Evolutionary conservation across 371 early-diverging fungal genomes (phyloP), one percentile per base, ranked within the genome.

Genomic region (Syncephalastrum monosporum): DNA sequence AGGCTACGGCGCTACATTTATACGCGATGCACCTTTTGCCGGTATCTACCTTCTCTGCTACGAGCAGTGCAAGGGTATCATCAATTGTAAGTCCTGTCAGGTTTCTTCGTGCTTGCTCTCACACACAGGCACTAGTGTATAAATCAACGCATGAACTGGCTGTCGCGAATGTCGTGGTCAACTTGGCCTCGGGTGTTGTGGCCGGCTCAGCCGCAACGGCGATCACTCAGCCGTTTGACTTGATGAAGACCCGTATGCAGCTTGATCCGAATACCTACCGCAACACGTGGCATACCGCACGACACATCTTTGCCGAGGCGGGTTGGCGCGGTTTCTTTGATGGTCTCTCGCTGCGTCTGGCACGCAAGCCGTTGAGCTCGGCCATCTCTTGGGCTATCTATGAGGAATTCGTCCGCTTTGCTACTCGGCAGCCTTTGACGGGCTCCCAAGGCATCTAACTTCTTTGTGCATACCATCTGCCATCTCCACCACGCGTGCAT

Each of bases 11-110:
- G 93, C 94, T 3, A 98, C 98, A 5, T 90, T 88, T 27, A 79
- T 95, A 51, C 79, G 97, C 21, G 98, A 98, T 69, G 96, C 96
- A 3, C 98, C 98, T 16, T 87, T 91, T 71, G 95, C 98, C 17
- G 98, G 97, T 10, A 82, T 96, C n/a, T 97, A 96, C 65, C 79
- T 97, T 14, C 79, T 90, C n/a, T 83, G 94, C 54, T 98, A 98
- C 65, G 96, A 96, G 69, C 73, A 84, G 4, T 74, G 71, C 51
- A 92, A 93, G 52, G 23, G 65, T 42, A 53, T 59, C 27, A 64
- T 81, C 8, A 72, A 82, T 48, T 72, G 80, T 83, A 79, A 41
- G 64, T 50, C 50, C 24, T 7, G 13, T 13, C 25, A 25, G 12
- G 0, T 15, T 8, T 5, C 33, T 10, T 21, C 17, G 4, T 52